phyloP scores from a whole-genome alignment of 139 green algal genomes.

The Trebouxia sp. region DNA sequence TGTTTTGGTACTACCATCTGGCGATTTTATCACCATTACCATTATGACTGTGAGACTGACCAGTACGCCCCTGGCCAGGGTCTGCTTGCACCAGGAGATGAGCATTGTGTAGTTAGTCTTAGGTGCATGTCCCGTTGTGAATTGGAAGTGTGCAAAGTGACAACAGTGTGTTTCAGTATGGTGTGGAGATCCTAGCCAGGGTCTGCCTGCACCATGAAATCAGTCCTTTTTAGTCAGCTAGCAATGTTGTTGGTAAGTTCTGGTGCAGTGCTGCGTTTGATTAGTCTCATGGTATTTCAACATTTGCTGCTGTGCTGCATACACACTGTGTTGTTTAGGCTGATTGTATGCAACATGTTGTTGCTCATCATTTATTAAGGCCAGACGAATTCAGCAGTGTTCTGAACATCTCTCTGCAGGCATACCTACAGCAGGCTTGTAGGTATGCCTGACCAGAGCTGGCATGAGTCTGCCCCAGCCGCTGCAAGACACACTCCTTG shows the following conservation, averaged over 20 bases:
- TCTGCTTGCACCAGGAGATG: background rate
- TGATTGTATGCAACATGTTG: too few relatives aligned
- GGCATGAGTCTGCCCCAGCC: slow-evolving; percentile 30
- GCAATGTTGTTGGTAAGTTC: background rate
- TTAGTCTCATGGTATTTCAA: too few relatives aligned
- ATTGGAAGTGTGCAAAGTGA: background rate
- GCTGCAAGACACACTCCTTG: too few relatives aligned
- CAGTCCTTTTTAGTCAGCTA: background rate
- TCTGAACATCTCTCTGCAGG: too few relatives aligned
- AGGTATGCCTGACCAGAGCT: slow-evolving; percentile 17
- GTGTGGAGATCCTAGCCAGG: background rate
- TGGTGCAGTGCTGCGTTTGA: too few relatives aligned
- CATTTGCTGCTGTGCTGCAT: too few relatives aligned
- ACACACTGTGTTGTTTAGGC: too few relatives aligned
- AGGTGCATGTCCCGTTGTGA: background rate
- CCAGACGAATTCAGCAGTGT: too few relatives aligned
- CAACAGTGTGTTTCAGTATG: background rate
- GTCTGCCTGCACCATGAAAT: background rate
- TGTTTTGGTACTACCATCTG: background rate
- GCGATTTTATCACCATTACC: background rate
- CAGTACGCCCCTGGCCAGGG: background rate
- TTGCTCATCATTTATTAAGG: too few relatives aligned
- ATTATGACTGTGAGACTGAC: slow-evolving; percentile 3
- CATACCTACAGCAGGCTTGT: too few relatives aligned
- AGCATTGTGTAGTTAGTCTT: background rate